Evolutionary conservation across 495 filamentous ascomycete genomes (phyloP), one percentile per base, ranked within the genome.

Genomic region (Aspergillus cavernicola): DNA sequence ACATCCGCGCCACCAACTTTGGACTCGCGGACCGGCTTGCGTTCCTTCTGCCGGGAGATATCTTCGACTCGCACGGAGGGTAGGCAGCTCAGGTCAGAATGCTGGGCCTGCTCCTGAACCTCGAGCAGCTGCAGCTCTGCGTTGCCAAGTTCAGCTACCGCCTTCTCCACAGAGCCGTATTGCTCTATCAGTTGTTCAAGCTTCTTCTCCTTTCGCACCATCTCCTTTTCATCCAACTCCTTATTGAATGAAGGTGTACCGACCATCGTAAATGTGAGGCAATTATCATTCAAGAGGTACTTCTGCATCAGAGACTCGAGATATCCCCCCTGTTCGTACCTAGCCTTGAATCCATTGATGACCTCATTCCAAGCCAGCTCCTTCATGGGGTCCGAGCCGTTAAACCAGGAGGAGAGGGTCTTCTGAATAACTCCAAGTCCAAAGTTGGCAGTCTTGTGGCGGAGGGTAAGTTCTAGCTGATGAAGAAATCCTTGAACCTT

Each of bases 401-500:
- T 93, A 67, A 97, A 96, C 93, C 93, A 98, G 23, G 84, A 83
- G 3, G 89, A 85, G 48, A 93, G 87, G 49, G 96, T 76, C 39
- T 90, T 80, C 58, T 96, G 87, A 75, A 97, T 87, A 2, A 98
- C 71, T 37, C 84, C 84, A 80, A 97, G 88, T 19, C 93, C 93
- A 62, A 98, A 97, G 57, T 87, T 87, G 29, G 93, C 87, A 1
- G 89, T 96, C 70, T 97, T 97, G 69, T 97, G 92, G 63, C 96
- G 95, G 20, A 97, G 72, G 9, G 82, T 77, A 29, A 98, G 77
- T 61, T 98, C 93, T 9, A 97, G 76, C 67, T 96, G 91, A 66
- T 98, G 93, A 33, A 97, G 79, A 60, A 93, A 86, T 15, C 93
- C 93, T 52, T 95, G 89, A 32, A 97, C 85, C 67, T 97, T 98